Evolutionary conservation across 1,139 yeast species (phyloP).

Genomic region (Lodderomyces theae): DNA sequence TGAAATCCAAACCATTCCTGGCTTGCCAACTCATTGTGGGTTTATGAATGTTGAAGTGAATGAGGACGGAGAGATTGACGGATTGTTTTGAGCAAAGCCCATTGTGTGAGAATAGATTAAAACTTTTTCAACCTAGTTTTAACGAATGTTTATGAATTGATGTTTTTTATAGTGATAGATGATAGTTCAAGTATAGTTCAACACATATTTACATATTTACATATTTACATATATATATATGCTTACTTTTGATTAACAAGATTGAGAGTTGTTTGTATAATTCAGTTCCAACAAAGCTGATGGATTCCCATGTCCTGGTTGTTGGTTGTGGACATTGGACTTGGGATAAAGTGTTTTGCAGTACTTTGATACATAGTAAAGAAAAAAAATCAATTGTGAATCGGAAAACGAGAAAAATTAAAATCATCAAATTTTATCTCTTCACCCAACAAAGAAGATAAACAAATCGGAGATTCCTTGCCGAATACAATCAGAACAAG

Average conservation of each 20-base stretch:
- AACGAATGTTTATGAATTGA: slow-evolving; percentile 13
- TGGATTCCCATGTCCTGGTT: no score
- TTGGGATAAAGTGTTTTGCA: no score
- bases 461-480: neutral
- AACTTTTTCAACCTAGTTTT: slow-evolving; percentile 14
- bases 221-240: slow-evolving; percentile 5
- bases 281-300: no score
- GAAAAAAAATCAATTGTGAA: no score
- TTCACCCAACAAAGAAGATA: neutral
- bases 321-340: no score
- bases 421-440: slow-evolving; percentile 1
- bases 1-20: slow-evolving; percentile 96
- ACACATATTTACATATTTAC: slow-evolving; percentile 6
- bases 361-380: no score
- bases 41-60: slow-evolving; percentile 96
- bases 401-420: neutral
- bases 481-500: neutral
- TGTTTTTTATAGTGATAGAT: slow-evolving; percentile 6
- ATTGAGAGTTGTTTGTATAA: no score
- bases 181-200: slow-evolving; percentile 6
- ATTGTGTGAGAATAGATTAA: neutral
- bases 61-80: slow-evolving; percentile 91
- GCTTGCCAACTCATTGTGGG: slow-evolving; percentile 94
- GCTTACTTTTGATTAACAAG: no score
- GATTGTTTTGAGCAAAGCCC: slow-evolving; percentile 58